Evolutionary conservation across 352 stramenopile species (phyloP), one percentile per base, ranked within the genome.

Genomic region (Phytophthora sansomeana): DNA sequence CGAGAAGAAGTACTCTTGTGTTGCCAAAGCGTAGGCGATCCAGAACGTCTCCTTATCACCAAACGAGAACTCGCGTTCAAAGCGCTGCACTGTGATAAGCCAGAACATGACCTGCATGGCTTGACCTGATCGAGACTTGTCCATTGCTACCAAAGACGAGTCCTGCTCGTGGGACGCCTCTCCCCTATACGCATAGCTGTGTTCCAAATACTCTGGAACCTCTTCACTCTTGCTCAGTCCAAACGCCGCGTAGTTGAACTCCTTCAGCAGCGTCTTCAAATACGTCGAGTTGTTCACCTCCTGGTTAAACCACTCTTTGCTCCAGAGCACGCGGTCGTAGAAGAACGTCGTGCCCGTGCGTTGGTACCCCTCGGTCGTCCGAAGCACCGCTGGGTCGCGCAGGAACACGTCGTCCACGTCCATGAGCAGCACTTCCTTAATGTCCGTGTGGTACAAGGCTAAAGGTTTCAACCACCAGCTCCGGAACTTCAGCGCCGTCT

Each of bases 31-130:
- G 59, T 75, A 92, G 14, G 80, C 67, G 8, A 92, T 67, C 80
- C 83, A 91, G 58, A 90, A 90, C 17, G 68, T 62, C 53, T 92
- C 83, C 63, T 92, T 90, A 58, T 90, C 81, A 3, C 77, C 83
- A 24, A 55, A 84, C 4, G 74, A 88, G 24, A 81, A 85, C 17
- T 75, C 72, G 11, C 72, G 68, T 17, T 72, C 50, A 32, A 87
- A 86, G 5, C 78, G 72, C 46, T 80, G 71, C 46, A 86, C 57
- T 1, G 65, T 78, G 51, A 87, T 77, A 13, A 90, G 69, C 67
- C 79, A 85, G 68, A 79, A 86, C 32, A 90, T 67, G 14, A 90
- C 68, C 5, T 78, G 46, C 63, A 85, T 70, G 0, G 77, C 76
- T 26, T 73, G 47, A 2, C 67, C 72, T 0, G 67, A 54, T 6